Percentiles rank a stretch among this genome's conserved stretches.
phyloP scores from a whole-genome alignment of 176 grass and related monocot species.

The Stipa capillata region DNA sequence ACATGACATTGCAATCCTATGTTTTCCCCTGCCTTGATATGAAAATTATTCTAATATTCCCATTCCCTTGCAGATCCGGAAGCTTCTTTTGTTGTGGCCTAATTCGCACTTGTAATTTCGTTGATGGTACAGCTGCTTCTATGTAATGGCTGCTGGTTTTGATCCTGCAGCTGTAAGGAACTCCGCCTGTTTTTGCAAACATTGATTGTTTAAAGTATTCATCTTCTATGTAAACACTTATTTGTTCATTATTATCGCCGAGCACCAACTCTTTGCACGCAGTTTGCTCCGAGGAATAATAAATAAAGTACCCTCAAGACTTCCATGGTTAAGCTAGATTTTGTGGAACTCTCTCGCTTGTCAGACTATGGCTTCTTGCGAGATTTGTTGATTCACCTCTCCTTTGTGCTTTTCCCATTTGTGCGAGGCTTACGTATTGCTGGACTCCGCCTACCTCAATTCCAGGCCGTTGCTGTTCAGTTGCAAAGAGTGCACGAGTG shows the following conservation, averaged over 20 bases:
- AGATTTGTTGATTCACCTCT: neutral
- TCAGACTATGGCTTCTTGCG: neutral
- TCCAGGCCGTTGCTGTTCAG: neutral
- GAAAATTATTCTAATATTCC: neutral
- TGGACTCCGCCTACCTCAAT: neutral
- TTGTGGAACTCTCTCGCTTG: neutral
- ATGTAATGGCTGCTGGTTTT: conserved; percentile 24
- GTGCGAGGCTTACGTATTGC: neutral
- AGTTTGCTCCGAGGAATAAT: conserved; percentile 43
- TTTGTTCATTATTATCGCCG: conserved; percentile 46
- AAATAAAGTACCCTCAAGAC: conserved; percentile 25
- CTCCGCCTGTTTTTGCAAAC: conserved; percentile 27
- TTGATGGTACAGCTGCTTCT: conserved; percentile 25
- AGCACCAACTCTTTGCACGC: conserved; percentile 22
- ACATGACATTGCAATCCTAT: too few species aligned
- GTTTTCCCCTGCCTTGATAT: neutral
- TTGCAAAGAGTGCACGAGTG: neutral
- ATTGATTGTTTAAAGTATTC: conserved; percentile 49
- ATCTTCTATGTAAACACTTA: conserved; percentile 45
- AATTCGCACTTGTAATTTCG: conserved; percentile 6
- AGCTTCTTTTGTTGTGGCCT: conserved; percentile 46
- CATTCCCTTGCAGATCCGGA: conserved; percentile 48
- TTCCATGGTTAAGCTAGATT: neutral
- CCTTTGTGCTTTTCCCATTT: neutral
- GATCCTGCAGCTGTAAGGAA: conserved; percentile 7